Evolutionary conservation across 768 basidiomycete genomes (phyloP).

Genomic region (Serendipita sp.): DNA sequence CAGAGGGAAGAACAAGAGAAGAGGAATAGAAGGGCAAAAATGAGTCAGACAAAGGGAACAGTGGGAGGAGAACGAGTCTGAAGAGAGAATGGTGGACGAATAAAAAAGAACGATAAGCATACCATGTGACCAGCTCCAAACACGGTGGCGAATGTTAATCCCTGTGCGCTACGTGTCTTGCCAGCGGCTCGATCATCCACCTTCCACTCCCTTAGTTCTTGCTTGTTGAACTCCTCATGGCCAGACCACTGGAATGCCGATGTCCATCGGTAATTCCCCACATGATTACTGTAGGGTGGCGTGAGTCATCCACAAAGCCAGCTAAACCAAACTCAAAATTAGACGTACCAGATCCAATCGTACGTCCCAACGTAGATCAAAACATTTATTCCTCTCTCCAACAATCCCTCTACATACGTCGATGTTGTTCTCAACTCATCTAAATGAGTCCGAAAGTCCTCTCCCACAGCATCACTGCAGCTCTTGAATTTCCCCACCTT

Average conservation of each 20-base stretch:
- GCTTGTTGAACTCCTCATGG: slow-evolving; percentile 29
- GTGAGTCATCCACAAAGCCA: slow-evolving; percentile 7
- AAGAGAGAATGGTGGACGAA: too few relatives aligned
- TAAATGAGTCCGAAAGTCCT: slow-evolving; percentile 36
- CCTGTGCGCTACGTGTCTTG: slow-evolving; percentile 35
- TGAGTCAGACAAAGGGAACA: too few relatives aligned
- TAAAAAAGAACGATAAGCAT: not conserved
- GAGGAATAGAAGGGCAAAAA: not conserved
- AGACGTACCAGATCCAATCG: slow-evolving; percentile 47
- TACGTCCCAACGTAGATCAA: slow-evolving; percentile 43
- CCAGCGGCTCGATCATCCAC: slow-evolving; percentile 41
- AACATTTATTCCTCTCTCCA: slow-evolving; percentile 37
- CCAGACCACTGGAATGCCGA: slow-evolving; percentile 61
- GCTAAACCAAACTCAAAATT: not conserved
- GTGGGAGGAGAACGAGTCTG: not conserved
- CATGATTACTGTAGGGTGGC: slow-evolving; percentile 24
- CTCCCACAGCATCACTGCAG: slow-evolving; percentile 37
- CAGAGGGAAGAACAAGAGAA: slow-evolving; percentile 8
- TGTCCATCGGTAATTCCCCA: slow-evolving; percentile 64
- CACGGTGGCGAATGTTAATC: slow-evolving; percentile 49
- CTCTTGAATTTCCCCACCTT: slow-evolving; percentile 35
- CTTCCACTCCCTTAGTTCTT: slow-evolving; percentile 36
- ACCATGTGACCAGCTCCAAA: slow-evolving; percentile 67
- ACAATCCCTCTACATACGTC: slow-evolving; percentile 33
- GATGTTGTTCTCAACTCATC: slow-evolving; percentile 22